Percentiles rank a stretch among this genome's conserved stretches.
These are phyloP conservation scores for Parsonsia alboflavescens DNA, from an alignment of 257 asterid genomes.

Conservation along the genomic window DNA sequence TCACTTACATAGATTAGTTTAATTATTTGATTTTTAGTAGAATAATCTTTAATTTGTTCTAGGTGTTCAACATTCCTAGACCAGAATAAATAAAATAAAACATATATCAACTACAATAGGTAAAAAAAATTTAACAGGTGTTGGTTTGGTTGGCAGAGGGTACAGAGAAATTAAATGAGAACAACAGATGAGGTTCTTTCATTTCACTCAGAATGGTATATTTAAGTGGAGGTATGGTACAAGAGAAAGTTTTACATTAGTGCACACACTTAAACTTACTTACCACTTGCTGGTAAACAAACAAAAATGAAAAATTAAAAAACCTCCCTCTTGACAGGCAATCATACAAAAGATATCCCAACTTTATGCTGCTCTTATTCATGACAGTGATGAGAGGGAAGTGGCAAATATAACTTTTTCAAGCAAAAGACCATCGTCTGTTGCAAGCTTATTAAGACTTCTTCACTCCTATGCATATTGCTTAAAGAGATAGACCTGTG, in stretches of 20 bases:
- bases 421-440: neutral
- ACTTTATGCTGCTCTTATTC: constrained; percentile 10
- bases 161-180: neutral
- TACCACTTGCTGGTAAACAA: neutral
- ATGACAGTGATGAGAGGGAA: constrained; percentile 2
- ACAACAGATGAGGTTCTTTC: constrained; percentile 3
- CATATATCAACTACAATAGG: neutral
- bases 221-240: neutral
- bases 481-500: neutral
- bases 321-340: neutral
- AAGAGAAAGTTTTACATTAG: neutral
- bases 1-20: neutral
- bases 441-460: constrained; percentile 4
- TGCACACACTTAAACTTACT: neutral
- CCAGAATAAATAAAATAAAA: neutral
- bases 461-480: neutral
- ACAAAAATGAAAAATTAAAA: neutral
- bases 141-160: neutral
- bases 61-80: neutral
- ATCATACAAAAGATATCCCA: neutral
- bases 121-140: neutral
- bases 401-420: neutral
- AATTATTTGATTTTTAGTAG: neutral
- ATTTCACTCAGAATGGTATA: neutral
- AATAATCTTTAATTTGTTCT: neutral